Evolutionary conservation across 108 stramenopile species (phyloP).

Genomic region (Skeletonema tropicum): DNA sequence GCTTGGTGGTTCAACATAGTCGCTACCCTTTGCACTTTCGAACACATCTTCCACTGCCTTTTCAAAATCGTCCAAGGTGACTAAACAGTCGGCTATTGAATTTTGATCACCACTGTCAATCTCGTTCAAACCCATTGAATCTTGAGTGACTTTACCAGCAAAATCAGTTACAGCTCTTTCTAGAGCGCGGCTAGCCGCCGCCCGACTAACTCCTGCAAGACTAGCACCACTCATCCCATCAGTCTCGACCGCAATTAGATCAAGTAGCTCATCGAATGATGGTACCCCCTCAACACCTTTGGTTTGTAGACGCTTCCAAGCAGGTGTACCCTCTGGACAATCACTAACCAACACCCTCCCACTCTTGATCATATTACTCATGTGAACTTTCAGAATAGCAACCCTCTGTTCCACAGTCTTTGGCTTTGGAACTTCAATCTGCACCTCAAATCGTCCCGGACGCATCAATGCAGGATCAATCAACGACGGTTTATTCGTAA

Average conservation of each 20-base stretch:
- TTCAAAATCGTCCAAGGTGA: constrained; percentile 70
- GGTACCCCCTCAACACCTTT: constrained; percentile 22
- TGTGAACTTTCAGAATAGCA: constrained; percentile 82
- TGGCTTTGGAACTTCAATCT: constrained; percentile 86
- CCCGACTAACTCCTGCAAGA: constrained; percentile 77
- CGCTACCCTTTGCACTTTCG: constrained; percentile 37
- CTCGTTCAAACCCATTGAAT: background rate
- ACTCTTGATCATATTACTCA: constrained; percentile 68
- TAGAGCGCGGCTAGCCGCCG: constrained; percentile 79
- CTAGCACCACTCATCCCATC: constrained; percentile 85
- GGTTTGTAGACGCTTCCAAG: constrained; percentile 23
- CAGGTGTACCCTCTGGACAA: constrained; percentile 64
- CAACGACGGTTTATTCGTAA: constrained; percentile 93
- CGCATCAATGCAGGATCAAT: constrained; percentile 84
- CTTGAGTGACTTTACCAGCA: constrained; percentile 34
- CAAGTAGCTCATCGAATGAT: constrained; percentile 66
- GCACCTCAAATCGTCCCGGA: constrained; percentile 87
- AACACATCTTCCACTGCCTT: constrained; percentile 74
- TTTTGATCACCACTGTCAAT: constrained; percentile 10
- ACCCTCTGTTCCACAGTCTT: constrained; percentile 69
- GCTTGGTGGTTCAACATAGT: constrained; percentile 20
- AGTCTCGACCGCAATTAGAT: constrained; percentile 62
- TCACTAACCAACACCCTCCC: constrained; percentile 77
- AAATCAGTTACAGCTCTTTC: constrained; percentile 77
- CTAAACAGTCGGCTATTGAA: constrained; percentile 70